Percentiles rank a stretch among this genome's conserved stretches.
Conservation (phyloP, 257 asterid species). For the Hygrophila difformis region DNA sequence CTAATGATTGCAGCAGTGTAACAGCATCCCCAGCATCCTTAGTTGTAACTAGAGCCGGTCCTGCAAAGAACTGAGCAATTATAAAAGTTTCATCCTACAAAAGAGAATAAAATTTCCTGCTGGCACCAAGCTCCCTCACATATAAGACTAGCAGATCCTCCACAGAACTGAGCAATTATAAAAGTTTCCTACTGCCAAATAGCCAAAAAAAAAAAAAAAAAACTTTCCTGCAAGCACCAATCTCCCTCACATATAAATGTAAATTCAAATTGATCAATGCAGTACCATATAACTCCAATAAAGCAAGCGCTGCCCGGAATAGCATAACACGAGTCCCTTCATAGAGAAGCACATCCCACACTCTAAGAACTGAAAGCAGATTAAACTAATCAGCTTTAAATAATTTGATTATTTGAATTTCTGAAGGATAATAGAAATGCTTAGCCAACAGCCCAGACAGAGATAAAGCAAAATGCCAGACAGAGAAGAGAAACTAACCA, state of each 20-base stretch:
- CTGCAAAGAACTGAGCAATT: constrained; percentile 46
- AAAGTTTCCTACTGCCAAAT: no score
- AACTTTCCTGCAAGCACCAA: not conserved
- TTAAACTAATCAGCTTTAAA: constrained; percentile 17
- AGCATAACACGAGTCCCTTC: constrained; percentile 98
- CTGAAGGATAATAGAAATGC: constrained; percentile 8
- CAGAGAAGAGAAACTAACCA: constrained; percentile 65
- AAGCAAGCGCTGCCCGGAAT: constrained; percentile 82
- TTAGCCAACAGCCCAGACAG: constrained; percentile 1
- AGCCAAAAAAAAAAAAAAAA: no score
- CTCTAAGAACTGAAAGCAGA: constrained; percentile 77
- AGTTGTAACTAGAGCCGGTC: constrained; percentile 94
- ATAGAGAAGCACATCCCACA: constrained; percentile 96
- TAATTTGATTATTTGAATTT: constrained; percentile 8
- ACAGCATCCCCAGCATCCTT: constrained; percentile 99
- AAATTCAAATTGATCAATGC: not conserved
- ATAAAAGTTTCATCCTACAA: constrained; percentile 21
- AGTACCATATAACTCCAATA: constrained; percentile 90
- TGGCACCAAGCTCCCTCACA: not conserved
- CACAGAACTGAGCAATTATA: no score
- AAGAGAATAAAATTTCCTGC: not conserved
- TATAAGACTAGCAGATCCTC: no score
- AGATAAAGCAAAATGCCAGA: constrained; percentile 1
- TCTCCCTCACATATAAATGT: not conserved
- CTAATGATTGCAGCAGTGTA: constrained; percentile 86